Evolutionary conservation across 352 stramenopile species (phyloP).

Genomic region (Phytophthora pseudosyringae): DNA sequence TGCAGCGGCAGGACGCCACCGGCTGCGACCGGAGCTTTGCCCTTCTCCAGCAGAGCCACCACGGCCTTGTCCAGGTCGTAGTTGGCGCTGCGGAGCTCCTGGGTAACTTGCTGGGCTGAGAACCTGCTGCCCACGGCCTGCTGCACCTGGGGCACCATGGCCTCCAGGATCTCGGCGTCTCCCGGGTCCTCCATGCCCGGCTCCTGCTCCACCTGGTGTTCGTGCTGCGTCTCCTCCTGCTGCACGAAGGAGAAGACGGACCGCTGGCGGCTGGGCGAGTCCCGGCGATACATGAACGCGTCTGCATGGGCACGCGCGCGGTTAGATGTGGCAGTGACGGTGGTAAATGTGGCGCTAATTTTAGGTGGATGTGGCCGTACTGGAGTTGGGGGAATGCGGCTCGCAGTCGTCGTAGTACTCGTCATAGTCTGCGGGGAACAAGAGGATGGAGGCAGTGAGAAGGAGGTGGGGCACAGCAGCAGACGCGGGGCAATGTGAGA

Average conservation of each 20-base stretch:
- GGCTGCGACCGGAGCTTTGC: conserved; percentile 44
- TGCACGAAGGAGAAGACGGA: conserved; percentile 87
- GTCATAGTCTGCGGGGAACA: conserved; percentile 60
- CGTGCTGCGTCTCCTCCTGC: conserved; percentile 30
- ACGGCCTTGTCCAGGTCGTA: conserved; percentile 84
- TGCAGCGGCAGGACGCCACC: conserved; percentile 60
- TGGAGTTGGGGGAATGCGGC: conserved; percentile 64
- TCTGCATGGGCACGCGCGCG: conserved; percentile 36
- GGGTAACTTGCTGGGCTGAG: conserved; percentile 61
- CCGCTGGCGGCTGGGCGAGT: conserved; percentile 77
- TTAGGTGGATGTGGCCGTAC: conserved; percentile 36
- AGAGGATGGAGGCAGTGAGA: neutral
- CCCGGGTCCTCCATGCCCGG: conserved; percentile 41
- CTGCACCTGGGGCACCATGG: conserved; percentile 65
- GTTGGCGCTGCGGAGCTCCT: conserved; percentile 73
- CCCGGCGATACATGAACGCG: conserved; percentile 83
- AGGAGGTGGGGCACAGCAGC: neutral
- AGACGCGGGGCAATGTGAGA: neutral
- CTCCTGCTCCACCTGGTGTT: conserved; percentile 10
- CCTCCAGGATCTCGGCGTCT: conserved; percentile 59
- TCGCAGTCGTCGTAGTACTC: conserved; percentile 74
- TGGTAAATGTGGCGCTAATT: conserved; percentile 19
- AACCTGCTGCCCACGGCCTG: conserved; percentile 60
- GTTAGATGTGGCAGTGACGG: conserved; percentile 1
- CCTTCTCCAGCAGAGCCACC: conserved; percentile 74